phyloP scores from a whole-genome alignment of 192 early-diverging fungal species.

The Rhizoclosmatium sp. region DNA sequence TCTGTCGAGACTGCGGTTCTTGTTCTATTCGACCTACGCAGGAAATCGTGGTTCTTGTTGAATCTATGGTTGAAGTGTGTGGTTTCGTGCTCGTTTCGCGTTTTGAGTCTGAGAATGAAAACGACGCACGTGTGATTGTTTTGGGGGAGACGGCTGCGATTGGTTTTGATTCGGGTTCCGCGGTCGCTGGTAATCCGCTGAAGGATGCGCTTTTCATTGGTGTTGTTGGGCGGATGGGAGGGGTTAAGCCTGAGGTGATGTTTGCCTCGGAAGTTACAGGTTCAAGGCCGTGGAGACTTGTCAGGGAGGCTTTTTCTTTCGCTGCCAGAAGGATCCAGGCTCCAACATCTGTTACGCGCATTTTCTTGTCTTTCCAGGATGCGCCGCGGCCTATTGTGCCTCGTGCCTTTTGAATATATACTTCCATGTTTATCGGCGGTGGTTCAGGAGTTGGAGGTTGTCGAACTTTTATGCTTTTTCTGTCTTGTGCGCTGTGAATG shows the following conservation, averaged over 20 bases:
- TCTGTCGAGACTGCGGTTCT: too few species aligned
- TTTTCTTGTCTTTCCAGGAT: constrained; percentile 29
- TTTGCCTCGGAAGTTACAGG: neutral
- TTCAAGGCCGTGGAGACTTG: neutral
- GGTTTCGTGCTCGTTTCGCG: too few species aligned
- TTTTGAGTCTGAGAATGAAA: too few species aligned
- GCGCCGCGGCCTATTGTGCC: constrained; percentile 28
- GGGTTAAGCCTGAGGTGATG: neutral
- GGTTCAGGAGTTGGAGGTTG: neutral
- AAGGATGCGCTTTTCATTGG: too few species aligned
- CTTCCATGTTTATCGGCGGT: neutral
- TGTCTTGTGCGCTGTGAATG: neutral
- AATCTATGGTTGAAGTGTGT: too few species aligned
- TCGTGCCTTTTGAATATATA: neutral
- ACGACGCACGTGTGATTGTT: too few species aligned
- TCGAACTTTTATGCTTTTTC: neutral
- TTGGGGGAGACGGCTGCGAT: too few species aligned
- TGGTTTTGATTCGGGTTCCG: neutral
- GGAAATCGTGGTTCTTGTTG: too few species aligned
- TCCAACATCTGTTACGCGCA: constrained; percentile 27
- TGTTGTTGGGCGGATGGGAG: neutral
- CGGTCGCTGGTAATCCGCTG: neutral
- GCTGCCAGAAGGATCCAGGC: constrained; percentile 18
- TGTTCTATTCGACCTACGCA: too few species aligned
- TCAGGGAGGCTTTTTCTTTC: neutral